A percentile compares a stretch with the other conserved stretches of the same genome.
Conservation (phyloP, 2,329 filamentous ascomycete species). For the Dothiorella sarmentorum region DNA sequence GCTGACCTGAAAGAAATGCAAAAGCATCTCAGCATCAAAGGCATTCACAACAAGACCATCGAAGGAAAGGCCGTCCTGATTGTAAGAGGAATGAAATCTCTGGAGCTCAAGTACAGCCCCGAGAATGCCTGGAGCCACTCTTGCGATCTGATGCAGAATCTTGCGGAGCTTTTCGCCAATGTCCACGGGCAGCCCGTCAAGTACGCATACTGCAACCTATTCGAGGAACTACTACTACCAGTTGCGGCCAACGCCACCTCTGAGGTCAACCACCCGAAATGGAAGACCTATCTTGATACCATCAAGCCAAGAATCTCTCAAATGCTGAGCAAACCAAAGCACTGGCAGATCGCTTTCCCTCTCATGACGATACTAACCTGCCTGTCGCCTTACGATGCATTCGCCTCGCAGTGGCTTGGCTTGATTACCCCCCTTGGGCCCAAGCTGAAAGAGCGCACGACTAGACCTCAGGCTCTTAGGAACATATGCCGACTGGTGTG, state of each 20-base stretch:
- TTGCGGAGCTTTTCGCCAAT: conserved; percentile 78
- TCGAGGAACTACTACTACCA: conserved; percentile 81
- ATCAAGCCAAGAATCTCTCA: conserved; percentile 76
- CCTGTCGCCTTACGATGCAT: conserved; percentile 79
- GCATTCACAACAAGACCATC: conserved; percentile 61
- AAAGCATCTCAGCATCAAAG: conserved; percentile 70
- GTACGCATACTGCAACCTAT: conserved; percentile 87
- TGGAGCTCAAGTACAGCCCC: conserved; percentile 71
- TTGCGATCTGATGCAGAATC: conserved; percentile 79
- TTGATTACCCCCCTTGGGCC: conserved; percentile 73
- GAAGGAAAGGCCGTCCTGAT: conserved; percentile 85
- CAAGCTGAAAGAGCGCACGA: conserved; percentile 77
- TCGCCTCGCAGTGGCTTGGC: conserved; percentile 81
- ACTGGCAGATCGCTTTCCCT: conserved; percentile 88
- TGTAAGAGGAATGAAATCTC: conserved; percentile 84
- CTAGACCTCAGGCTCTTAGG: conserved; percentile 76
- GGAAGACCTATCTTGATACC: conserved; percentile 78
- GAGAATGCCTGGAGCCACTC: conserved; percentile 77
- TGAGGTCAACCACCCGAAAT: conserved; percentile 76
- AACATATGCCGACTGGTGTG: conserved; percentile 87
- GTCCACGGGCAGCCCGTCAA: conserved; percentile 89
- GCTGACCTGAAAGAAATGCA: conserved; percentile 75
- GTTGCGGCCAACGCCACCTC: conserved; percentile 76
- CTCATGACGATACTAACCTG: conserved; percentile 84
- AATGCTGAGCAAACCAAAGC: conserved; percentile 85